A percentile compares a stretch with the other conserved stretches of the same genome.
phyloP scores from a whole-genome alignment of 2,329 filamentous ascomycete genomes.

The Eutypa lata region DNA sequence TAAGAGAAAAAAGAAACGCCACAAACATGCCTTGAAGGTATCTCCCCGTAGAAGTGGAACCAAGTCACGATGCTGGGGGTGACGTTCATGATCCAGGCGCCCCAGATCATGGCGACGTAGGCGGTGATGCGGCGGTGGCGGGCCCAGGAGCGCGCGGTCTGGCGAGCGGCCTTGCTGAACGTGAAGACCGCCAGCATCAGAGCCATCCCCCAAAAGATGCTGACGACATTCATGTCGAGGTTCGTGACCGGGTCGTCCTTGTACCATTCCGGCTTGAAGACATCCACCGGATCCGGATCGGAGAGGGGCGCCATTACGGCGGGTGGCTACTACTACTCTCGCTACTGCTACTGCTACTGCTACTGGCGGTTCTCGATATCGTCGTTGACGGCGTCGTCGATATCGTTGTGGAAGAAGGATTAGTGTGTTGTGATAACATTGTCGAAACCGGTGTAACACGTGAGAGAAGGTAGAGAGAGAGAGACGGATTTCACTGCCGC shows the following conservation, averaged over 20 bases:
- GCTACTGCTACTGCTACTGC: too few relatives aligned
- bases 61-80: not conserved
- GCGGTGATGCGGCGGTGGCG: not conserved
- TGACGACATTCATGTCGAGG: not conserved
- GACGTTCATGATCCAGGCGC: not conserved
- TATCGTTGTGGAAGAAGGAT: too few relatives aligned
- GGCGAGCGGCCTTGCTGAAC: not conserved
- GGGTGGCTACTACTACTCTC: not conserved
- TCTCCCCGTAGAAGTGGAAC: not conserved
- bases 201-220: not conserved
- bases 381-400: too few relatives aligned
- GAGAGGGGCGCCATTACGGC: not conserved
- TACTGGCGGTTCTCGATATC: too few relatives aligned
- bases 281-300: not conserved
- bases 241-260: not conserved
- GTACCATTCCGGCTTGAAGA: not conserved
- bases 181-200: not conserved
- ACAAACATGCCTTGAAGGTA: not conserved
- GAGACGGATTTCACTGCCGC: too few relatives aligned
- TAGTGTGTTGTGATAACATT: too few relatives aligned
- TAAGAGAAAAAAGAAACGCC: too few relatives aligned
- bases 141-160: slow-evolving; percentile 1
- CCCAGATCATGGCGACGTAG: slow-evolving; percentile 2
- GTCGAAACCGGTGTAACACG: too few relatives aligned
- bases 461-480: too few relatives aligned